Base-by-base conservation (phyloP, 176 grass and related monocot genomes). In the Poa pratensis region DNA sequence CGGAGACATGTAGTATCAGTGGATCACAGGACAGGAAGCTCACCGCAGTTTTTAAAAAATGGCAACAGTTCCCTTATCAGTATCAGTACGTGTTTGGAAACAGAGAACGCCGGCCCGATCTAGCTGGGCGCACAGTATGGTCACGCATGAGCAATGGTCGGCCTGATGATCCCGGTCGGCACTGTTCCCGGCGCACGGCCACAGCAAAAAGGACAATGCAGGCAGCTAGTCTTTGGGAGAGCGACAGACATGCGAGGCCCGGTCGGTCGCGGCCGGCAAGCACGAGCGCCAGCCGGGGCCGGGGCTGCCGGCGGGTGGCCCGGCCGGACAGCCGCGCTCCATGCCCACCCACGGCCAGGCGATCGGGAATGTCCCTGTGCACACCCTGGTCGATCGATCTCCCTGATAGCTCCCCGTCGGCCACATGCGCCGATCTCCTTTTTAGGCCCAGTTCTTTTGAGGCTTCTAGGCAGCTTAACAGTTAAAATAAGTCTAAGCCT, bases 221-320 rank as follows among this genome's bases (percentile, higher is more conserved):
- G 23, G 23, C 37, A 73, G 4, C 13, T 17, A 35, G 69, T 26
- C 61, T 68, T 78, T 69, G 5, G 45, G 79, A 18, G 51, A 18
- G 51, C 75, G 83, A 59, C 45, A 46, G 11, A 4, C 34, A 35
- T 35, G 45, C 45, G 45, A 53, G 82, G 43, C 54, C 76, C 30
- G 73, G 28, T 24, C 30, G 66, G 66, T 13, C 22, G 42, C 70
- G 22, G n/a, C n/a, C n/a, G 6, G 26, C 5, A 12, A 43, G 62
- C 13, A 14, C 59, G 26, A 9, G n/a, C 22, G 22, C 3, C n/a
- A n/a, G n/a, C 24, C 12, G 60, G 55, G 82, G 69, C 35, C 50
- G 61, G 48, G 19, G 51, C 40, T 78, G 64, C 73, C 73, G 86
- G 27, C 73, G 62, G 86, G 63, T 87, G 61, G 79, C 72, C 71